These are phyloP conservation scores for Solanum corneliomulleri DNA, from an alignment of 257 asterid genomes.

Conservation along the genomic window DNA sequence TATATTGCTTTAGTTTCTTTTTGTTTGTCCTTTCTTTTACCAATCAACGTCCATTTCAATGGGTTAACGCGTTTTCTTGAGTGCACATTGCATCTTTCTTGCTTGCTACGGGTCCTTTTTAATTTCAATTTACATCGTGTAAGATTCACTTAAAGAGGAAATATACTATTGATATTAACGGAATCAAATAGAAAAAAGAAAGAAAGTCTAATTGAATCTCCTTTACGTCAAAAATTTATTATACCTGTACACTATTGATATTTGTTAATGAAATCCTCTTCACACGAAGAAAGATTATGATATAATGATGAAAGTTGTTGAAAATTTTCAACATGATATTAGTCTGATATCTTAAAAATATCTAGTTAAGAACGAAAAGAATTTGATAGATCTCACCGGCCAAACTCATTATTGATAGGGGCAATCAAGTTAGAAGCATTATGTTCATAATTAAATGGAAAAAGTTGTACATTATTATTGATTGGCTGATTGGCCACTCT, in stretches of 20 bases:
- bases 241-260: not conserved
- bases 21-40: not conserved
- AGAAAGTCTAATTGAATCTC: not conserved
- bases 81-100: not conserved
- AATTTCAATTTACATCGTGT: not conserved
- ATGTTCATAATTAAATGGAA: not conserved
- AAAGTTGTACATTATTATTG: not conserved
- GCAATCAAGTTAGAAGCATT: not conserved
- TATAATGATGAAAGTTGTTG: too few relatives aligned
- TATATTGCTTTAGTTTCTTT: not conserved
- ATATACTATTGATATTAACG: not conserved
- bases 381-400: not conserved
- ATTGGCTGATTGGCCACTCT: not conserved
- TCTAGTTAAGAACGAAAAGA: too few relatives aligned
- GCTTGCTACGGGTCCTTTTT: not conserved
- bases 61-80: not conserved
- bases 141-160: not conserved
- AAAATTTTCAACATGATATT: too few relatives aligned
- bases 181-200: not conserved
- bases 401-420: not conserved
- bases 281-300: not conserved
- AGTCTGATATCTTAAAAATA: too few relatives aligned
- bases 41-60: not conserved
- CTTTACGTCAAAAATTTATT: not conserved
- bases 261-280: not conserved